These are phyloP conservation scores for Penicillium crystallinum DNA, from an alignment of 495 filamentous ascomycete genomes.

Conservation along the genomic window DNA sequence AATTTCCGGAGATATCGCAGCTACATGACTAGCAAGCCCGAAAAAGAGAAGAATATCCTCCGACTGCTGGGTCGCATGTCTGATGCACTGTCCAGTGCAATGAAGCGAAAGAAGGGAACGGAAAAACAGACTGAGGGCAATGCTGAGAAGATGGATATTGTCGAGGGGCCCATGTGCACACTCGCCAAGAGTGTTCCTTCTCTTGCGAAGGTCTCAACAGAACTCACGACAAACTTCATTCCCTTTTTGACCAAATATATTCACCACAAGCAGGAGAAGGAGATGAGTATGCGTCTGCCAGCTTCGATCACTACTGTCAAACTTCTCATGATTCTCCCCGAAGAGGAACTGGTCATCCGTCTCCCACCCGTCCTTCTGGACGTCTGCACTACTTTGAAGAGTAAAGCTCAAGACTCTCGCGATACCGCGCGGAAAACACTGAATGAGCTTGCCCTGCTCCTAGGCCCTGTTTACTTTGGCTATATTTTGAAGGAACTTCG, in stretches of 20 bases:
- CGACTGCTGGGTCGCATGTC: constrained; percentile 74
- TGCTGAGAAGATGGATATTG: constrained; percentile 27
- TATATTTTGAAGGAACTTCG: constrained; percentile 93
- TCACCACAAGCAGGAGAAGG: constrained; percentile 88
- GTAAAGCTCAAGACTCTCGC: constrained; percentile 78
- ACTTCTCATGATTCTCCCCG: constrained; percentile 72
- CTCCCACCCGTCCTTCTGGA: constrained; percentile 83
- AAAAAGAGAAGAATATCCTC: constrained; percentile 80
- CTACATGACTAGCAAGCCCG: constrained; percentile 73
- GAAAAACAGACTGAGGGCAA: constrained; percentile 33
- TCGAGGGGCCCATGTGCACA: constrained; percentile 29
- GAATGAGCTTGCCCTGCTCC: constrained; percentile 67
- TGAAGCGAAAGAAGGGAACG: constrained; percentile 31
- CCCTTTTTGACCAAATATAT: constrained; percentile 74
- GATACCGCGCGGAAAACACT: constrained; percentile 88
- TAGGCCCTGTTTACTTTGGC: constrained; percentile 77
- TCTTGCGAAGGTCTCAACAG: constrained; percentile 62
- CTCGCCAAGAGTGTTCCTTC: constrained; percentile 65
- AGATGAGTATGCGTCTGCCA: constrained; percentile 84
- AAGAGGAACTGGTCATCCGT: constrained; percentile 60
- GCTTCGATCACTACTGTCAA: constrained; percentile 84
- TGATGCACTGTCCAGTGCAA: constrained; percentile 61
- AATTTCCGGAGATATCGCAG: constrained; percentile 74
- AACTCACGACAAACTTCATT: constrained; percentile 69
- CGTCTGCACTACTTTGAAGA: constrained; percentile 86